A percentile compares a stretch with the other conserved stretches of the same genome.
Conservation (phyloP, 352 stramenopile species). For the Phytophthora pseudosyringae region DNA sequence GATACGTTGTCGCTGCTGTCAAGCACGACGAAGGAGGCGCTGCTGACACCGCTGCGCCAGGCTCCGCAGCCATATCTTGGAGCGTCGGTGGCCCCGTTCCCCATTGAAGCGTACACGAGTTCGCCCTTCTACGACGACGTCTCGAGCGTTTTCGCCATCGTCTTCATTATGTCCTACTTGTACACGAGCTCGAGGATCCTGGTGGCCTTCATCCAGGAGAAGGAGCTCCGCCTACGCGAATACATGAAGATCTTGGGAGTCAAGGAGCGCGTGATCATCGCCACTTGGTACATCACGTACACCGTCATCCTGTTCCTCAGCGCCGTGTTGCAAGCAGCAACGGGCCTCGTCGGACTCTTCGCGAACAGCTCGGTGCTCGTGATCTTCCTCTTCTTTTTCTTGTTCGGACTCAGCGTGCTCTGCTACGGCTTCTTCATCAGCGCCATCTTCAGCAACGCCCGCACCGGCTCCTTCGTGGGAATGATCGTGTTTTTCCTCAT, state of each 20-base stretch:
- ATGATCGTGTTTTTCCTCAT: constrained; percentile 90
- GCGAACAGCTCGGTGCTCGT: constrained; percentile 47
- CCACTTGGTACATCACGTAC: constrained; percentile 90
- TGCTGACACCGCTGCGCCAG: constrained; percentile 43
- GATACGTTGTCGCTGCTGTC: constrained; percentile 24
- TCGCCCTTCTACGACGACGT: constrained; percentile 67
- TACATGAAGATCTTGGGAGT: constrained; percentile 92
- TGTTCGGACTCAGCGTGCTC: constrained; percentile 59
- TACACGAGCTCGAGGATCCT: constrained; percentile 85
- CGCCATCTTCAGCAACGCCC: constrained; percentile 75
- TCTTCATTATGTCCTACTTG: constrained; percentile 92
- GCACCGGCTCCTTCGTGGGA: constrained; percentile 63
- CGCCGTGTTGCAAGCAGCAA: constrained; percentile 55
- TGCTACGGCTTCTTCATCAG: constrained; percentile 56
- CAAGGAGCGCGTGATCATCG: constrained; percentile 64
- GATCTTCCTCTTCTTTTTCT: constrained; percentile 83
- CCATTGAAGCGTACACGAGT: constrained; percentile 41
- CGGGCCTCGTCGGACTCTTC: constrained; percentile 48
- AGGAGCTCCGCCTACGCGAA: constrained; percentile 89
- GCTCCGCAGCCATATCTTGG: constrained; percentile 53
- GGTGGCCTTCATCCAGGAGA: constrained; percentile 87
- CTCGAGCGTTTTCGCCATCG: constrained; percentile 70
- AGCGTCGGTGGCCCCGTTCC: constrained; percentile 40
- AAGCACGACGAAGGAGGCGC: constrained; percentile 19
- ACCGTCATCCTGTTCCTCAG: constrained; percentile 77